Evolutionary conservation across 1,139 yeast species (phyloP).

Genomic region (Hyphopichia burtonii): DNA sequence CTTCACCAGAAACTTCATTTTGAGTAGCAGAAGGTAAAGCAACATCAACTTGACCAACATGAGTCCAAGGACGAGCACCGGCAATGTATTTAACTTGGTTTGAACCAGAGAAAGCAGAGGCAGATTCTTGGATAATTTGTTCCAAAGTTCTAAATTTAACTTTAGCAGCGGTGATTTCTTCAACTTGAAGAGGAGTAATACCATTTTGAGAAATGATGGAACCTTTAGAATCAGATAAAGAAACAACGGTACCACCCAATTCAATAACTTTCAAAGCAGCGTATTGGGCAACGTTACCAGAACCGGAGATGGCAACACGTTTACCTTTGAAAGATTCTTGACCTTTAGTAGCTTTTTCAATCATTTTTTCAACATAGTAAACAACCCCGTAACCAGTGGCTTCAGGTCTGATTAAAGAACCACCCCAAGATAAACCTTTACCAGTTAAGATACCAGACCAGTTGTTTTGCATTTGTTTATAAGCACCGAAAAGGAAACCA

Average conservation of each 20-base stretch:
- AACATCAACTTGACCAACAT: constrained; percentile 88
- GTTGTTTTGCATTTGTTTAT: constrained; percentile 86
- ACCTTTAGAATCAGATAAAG: constrained; percentile 95
- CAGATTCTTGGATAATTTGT: constrained; percentile 57
- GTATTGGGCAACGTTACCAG: constrained; percentile 98
- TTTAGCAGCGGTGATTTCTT: constrained; percentile 78
- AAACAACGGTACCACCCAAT: constrained; percentile 92
- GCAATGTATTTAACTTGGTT: constrained; percentile 70
- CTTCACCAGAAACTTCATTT: constrained; percentile 95
- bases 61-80: constrained; percentile 96
- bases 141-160: constrained; percentile 74
- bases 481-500: constrained; percentile 95
- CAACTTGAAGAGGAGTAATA: constrained; percentile 78
- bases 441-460: constrained; percentile 98
- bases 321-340: constrained; percentile 88
- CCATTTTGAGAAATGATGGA: constrained; percentile 74
- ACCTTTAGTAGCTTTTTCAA: constrained; percentile 87
- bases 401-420: constrained; percentile 97
- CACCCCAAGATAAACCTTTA: constrained; percentile 98
- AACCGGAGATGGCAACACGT: constrained; percentile 94
- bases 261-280: constrained; percentile 97
- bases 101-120: constrained; percentile 56
- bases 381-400: constrained; percentile 98
- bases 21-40: constrained; percentile 99
- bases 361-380: constrained; percentile 97